Evolutionary conservation across 805 yeast species (phyloP).

Genomic region (Yarrowia divulgata): DNA sequence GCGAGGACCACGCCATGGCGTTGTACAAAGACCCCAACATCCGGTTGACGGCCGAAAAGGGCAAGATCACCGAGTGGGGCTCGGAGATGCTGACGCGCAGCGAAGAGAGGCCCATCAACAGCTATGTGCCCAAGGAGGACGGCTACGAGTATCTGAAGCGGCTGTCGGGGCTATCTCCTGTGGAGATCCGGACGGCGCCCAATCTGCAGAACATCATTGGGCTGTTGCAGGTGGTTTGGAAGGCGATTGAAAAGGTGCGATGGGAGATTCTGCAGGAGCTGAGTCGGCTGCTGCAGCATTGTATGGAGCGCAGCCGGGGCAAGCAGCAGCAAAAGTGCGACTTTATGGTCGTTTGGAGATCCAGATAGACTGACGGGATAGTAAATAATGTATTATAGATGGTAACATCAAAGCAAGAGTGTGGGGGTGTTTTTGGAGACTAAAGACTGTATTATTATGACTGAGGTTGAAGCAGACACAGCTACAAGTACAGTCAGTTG

Average conservation of each 20-base stretch:
- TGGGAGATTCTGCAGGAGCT: conserved; percentile 48
- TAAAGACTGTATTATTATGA: too few species aligned
- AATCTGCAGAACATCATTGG: conserved; percentile 63
- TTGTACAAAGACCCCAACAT: conserved; percentile 15
- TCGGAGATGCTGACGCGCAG: conserved; percentile 41
- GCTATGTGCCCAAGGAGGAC: conserved; percentile 50
- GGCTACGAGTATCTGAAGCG: conserved; percentile 61
- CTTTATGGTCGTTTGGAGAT: conserved; percentile 43
- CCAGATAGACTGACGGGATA: conserved; percentile 3
- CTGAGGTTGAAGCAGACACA: too few species aligned
- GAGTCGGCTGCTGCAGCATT: conserved; percentile 44
- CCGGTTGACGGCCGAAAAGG: conserved; percentile 3
- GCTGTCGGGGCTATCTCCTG: conserved; percentile 47
- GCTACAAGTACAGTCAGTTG: too few species aligned
- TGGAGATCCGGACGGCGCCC: conserved; percentile 51
- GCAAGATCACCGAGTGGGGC: conserved; percentile 15
- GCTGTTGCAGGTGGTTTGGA: conserved; percentile 51
- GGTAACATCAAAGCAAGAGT: neutral
- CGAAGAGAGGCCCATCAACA: conserved; percentile 40
- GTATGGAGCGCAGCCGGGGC: conserved; percentile 44
- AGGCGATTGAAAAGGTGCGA: conserved; percentile 44
- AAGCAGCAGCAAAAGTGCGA: conserved; percentile 42
- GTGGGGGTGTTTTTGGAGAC: too few species aligned
- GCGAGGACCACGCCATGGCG: conserved; percentile 24
- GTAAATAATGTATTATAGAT: conserved; percentile 19